These are phyloP conservation scores for Tolypocladium sp. DNA, from an alignment of 2,329 filamentous ascomycete species.

Conservation along the genomic window DNA sequence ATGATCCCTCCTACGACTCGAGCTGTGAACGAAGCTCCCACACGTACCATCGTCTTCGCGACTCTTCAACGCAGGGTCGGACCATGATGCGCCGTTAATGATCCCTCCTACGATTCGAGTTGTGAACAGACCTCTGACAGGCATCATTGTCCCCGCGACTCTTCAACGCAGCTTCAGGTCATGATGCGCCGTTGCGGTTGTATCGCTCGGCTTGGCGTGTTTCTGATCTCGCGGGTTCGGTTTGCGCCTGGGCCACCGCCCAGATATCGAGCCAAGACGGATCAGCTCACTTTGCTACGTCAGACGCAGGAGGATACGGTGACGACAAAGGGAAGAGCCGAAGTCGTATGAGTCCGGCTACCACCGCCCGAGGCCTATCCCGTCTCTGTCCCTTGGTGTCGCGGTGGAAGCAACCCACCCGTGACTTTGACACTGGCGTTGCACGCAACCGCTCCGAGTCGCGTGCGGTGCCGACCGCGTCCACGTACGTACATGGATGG, in stretches of 20 bases:
- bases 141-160: background rate
- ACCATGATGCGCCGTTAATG: too few species aligned
- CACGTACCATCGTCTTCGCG: too few species aligned
- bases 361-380: background rate
- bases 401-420: background rate
- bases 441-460: background rate
- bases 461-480: background rate
- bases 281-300: background rate
- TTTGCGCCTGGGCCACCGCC: background rate
- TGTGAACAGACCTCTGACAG: background rate
- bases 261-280: background rate
- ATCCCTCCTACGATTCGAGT: background rate
- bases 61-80: too few species aligned
- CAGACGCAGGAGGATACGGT: background rate
- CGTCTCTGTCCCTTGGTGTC: background rate
- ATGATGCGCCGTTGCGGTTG: background rate
- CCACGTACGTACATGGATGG: background rate
- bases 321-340: background rate
- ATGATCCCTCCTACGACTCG: too few species aligned
- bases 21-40: too few species aligned
- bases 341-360: background rate
- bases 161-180: background rate
- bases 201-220: background rate
- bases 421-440: background rate
- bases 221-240: background rate